Evolutionary conservation across 1,284 basidiomycete species (phyloP).

Genomic region (Pterula multifida): DNA sequence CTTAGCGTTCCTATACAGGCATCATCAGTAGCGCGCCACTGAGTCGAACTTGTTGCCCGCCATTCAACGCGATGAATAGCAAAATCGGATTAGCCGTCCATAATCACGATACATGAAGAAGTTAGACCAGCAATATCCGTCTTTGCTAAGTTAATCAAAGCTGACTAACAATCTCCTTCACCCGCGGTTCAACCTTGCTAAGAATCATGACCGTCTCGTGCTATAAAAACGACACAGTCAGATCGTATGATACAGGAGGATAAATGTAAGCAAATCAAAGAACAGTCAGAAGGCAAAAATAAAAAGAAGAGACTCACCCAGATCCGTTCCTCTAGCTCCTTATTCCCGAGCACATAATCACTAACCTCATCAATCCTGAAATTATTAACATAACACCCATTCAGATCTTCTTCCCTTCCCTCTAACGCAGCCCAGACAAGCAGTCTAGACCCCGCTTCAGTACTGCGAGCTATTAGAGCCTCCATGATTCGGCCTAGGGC

Average conservation of each 20-base stretch:
- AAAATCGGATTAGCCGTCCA: neutral
- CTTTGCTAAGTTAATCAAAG: neutral
- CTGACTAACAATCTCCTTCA: neutral
- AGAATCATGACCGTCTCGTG: neutral
- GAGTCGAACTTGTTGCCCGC: neutral
- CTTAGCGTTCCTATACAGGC: no score
- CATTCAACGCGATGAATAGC: neutral
- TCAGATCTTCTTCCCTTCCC: neutral
- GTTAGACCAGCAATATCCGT: no score
- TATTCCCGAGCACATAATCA: conserved; percentile 1
- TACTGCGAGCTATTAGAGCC: neutral
- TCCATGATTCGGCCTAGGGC: neutral
- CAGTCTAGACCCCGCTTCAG: neutral
- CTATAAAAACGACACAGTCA: neutral
- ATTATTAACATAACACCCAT: neutral
- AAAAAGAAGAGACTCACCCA: neutral
- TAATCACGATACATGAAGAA: neutral
- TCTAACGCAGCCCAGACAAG: neutral
- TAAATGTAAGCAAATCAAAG: neutral
- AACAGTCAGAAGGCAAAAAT: neutral
- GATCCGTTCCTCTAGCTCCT: neutral
- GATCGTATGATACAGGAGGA: no score
- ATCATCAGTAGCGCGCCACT: neutral
- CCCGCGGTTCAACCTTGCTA: neutral
- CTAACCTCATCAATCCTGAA: neutral